Evolutionary conservation across 108 stramenopile species (phyloP), one percentile per base, ranked within the genome.

Genomic region (Aurantiochytrium sp.): DNA sequence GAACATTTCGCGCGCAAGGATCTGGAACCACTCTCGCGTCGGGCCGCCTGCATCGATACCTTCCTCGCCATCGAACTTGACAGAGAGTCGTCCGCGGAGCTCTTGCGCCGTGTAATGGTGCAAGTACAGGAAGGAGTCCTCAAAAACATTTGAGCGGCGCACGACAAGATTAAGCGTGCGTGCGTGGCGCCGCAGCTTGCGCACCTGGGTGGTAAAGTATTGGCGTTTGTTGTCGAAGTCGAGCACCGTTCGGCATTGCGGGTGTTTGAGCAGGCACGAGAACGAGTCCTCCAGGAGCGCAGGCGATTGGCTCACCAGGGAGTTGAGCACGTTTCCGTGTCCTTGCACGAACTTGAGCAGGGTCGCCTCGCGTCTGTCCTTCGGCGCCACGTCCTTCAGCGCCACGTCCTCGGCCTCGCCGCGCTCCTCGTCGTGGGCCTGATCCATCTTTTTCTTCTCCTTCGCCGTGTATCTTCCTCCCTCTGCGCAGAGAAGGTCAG

Each of bases 11-110:
- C 97, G 97, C 4, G 99, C 97, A 47, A 99, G 92, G 88, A 99
- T 96, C 55, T 94, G 95, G 92, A 97, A 99, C 91, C 98, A 98
- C 93, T 99, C 99, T 8, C 98, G 93, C 42, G 98, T 97, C 5
- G 98, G 91, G 4, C 99, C 99, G 18, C 99, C 99, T 10, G 99
- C 99, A 90, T 99, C 99, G 88, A 98, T 96, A 25, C 99, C 99
- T 87, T 98, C 96, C 89, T 99, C 99, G 87, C 96, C 93, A 5
- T 92, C 92, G 91, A 99, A 99, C n/a, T 96, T 97, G 64, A 99
- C 95, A 60, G 97, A 95, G 35, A 99, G 93, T 19, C 97, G 91
- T 5, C 98, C 97, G 10, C 97, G 92, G 93, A 99, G 96, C 89
- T 99, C 99, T 64, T 97, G 97, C n/a, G 98, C 97, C 89, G 93